Evolutionary conservation across 768 basidiomycete species (phyloP), one percentile per base, ranked within the genome.

Genomic region (Hortiboletus flavorubellus): DNA sequence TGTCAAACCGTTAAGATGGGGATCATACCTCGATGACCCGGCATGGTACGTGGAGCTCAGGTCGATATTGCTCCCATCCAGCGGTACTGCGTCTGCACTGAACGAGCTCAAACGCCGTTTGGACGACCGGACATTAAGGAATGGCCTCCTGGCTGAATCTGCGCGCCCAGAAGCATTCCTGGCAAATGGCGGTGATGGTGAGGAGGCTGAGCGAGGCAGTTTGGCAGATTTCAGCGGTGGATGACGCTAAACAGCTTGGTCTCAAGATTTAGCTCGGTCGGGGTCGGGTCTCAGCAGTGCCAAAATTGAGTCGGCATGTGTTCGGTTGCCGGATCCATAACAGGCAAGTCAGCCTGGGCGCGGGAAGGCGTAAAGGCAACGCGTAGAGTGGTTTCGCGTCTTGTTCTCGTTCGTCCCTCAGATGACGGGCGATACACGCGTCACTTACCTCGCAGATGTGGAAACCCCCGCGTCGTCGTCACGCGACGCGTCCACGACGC

Each of bases 21-120:
- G n/a, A 39, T 63, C 80, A 58, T 63, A 87, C 89, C 87, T 83
- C 10, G 89, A 91, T 34, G 89, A 89, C 43, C 91, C 91, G 30
- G 86, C 91, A 55, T 91, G 87, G 72, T 93, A 93, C 61, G 90
- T 92, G 12, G 90, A 91, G 64, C 89, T 93, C 85, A 90, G 83
- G 61, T 85, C 90, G 61, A 84, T 64, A 55, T 70, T 71, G 54
- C 72, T 69, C 39, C 61, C 59, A 30, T 68, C 56, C 23, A 66
- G 69, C 3, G 56, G 67, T 16, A 55, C 49, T 38, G 40, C 54
- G 29, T 55, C 56, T 41, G 62, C 51, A 30, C 61, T 61, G 55
- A 68, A 56, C 30, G 69, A 62, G 39, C 60, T 66, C 4, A 59
- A 61, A 37, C 61, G 68, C 42, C 68, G 66, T 56, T 55, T 71